Evolutionary conservation across 1,139 yeast genomes (phyloP).

Genomic region (Zygosaccharomyces sapae): DNA sequence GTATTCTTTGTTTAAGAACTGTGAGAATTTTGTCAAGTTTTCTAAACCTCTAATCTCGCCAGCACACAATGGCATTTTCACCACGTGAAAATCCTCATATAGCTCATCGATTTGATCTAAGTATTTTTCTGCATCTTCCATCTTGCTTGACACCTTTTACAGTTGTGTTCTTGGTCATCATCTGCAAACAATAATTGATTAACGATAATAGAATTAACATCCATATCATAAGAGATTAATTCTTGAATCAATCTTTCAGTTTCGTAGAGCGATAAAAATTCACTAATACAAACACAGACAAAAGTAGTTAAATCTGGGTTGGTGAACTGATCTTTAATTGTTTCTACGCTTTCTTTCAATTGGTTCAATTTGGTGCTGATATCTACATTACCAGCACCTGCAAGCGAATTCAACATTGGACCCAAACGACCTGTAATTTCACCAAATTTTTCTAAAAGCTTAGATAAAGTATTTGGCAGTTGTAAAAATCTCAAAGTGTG

Average conservation of each 20-base stretch:
- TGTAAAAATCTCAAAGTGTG: conserved; percentile 93
- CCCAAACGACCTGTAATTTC: conserved; percentile 85
- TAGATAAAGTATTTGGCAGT: conserved; percentile 86
- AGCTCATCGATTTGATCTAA: conserved; percentile 91
- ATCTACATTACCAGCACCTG: conserved; percentile 62
- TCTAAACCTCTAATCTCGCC: conserved; percentile 90
- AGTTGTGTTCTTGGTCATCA: conserved; percentile 52
- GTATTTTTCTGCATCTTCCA: conserved; percentile 96
- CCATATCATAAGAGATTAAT: conserved; percentile 89
- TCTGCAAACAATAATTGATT: conserved; percentile 89
- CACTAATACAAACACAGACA: conserved; percentile 95
- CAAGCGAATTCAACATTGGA: conserved; percentile 74
- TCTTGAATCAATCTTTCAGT: conserved; percentile 98
- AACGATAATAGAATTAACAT: conserved; percentile 90
- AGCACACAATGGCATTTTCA: conserved; percentile 91
- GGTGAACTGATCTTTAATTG: conserved; percentile 91
- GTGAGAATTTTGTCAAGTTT: conserved; percentile 72
- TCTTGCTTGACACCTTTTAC: conserved; percentile 88
- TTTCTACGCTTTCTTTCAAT: conserved; percentile 75
- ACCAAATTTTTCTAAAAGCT: conserved; percentile 78
- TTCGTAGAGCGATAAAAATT: conserved; percentile 89
- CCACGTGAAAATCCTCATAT: conserved; percentile 91
- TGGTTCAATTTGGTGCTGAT: conserved; percentile 78
- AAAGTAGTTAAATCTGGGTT: conserved; percentile 95
- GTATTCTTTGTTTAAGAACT: conserved; percentile 64